Conservation (phyloP, 176 grass and related monocot genomes). For the Luzula sylvatica region DNA sequence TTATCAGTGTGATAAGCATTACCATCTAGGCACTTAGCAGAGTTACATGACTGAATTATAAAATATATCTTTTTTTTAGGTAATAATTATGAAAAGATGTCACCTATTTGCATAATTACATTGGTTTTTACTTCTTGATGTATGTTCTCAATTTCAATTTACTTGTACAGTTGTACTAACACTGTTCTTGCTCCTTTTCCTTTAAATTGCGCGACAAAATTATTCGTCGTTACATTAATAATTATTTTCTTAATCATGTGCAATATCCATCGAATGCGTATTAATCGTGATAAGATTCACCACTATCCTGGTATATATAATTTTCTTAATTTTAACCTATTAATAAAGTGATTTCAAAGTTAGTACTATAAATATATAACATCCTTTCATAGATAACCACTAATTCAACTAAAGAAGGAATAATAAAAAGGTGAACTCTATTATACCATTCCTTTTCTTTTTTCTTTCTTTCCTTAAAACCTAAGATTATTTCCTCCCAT, state of each 20-base stretch:
- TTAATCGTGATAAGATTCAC: constrained; percentile 10
- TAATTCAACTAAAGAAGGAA: constrained; percentile 9
- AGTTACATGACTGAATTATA: too few relatives aligned
- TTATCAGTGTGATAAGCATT: too few relatives aligned
- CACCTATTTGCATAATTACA: too few relatives aligned
- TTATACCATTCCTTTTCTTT: constrained; percentile 3
- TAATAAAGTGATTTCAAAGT: constrained; percentile 3
- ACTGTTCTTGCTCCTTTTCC: background rate
- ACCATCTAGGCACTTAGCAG: too few relatives aligned
- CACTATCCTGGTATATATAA: constrained; percentile 11
- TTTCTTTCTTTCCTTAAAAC: background rate
- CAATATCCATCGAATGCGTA: constrained; percentile 3
- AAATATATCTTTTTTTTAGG: too few relatives aligned
- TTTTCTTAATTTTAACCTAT: constrained; percentile 18
- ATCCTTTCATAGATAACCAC: constrained; percentile 4
- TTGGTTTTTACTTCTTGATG: too few relatives aligned
- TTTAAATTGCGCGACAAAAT: constrained; percentile 3
- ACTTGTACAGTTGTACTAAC: too few relatives aligned
- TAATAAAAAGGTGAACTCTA: constrained; percentile 1
- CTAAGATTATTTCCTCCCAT: constrained; percentile 3
- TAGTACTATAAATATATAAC: constrained; percentile 15
- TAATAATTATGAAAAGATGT: too few relatives aligned
- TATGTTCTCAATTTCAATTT: background rate
- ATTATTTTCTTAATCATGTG: constrained; percentile 15
- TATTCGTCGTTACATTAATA: constrained; percentile 4